Evolutionary conservation across 2,329 filamentous ascomycete species (phyloP).

Genomic region (Orbilia javanica): DNA sequence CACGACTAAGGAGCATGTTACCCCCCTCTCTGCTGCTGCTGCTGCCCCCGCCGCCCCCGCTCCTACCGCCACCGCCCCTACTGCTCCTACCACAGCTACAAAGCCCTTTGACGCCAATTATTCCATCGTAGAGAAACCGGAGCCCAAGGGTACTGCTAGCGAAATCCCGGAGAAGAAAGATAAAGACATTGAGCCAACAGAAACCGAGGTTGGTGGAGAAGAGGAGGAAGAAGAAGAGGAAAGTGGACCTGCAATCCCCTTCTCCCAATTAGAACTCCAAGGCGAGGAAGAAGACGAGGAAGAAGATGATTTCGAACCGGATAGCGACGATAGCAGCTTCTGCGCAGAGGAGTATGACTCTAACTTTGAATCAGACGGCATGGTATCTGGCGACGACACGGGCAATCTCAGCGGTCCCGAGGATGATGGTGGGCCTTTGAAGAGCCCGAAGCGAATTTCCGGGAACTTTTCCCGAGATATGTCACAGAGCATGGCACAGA

Average conservation of each 20-base stretch:
- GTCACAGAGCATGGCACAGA: slow-evolving; percentile 41
- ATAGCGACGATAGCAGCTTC: slow-evolving; percentile 54
- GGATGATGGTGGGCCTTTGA: slow-evolving; percentile 50
- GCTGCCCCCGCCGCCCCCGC: background rate
- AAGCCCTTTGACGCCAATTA: background rate
- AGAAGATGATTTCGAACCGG: slow-evolving; percentile 44
- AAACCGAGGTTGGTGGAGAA: background rate
- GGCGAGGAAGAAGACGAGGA: slow-evolving; percentile 56
- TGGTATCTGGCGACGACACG: slow-evolving; percentile 45
- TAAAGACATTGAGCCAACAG: background rate
- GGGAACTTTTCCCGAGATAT: slow-evolving; percentile 45
- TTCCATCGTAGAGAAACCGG: background rate
- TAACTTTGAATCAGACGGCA: slow-evolving; percentile 46
- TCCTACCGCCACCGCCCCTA: too few relatives aligned
- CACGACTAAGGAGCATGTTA: slow-evolving; percentile 38
- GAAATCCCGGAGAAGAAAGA: slow-evolving; percentile 2
- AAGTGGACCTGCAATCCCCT: slow-evolving; percentile 24
- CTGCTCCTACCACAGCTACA: too few relatives aligned
- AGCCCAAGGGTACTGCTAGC: background rate
- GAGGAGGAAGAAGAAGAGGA: slow-evolving; percentile 20
- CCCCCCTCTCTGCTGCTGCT: background rate
- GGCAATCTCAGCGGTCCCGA: slow-evolving; percentile 52
- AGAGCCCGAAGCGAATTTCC: slow-evolving; percentile 52
- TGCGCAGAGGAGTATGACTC: slow-evolving; percentile 57
- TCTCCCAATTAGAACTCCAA: slow-evolving; percentile 48